These are phyloP conservation scores for Leccinum subtestaceum DNA, from an alignment of 768 basidiomycete species.

Conservation along the genomic window DNA sequence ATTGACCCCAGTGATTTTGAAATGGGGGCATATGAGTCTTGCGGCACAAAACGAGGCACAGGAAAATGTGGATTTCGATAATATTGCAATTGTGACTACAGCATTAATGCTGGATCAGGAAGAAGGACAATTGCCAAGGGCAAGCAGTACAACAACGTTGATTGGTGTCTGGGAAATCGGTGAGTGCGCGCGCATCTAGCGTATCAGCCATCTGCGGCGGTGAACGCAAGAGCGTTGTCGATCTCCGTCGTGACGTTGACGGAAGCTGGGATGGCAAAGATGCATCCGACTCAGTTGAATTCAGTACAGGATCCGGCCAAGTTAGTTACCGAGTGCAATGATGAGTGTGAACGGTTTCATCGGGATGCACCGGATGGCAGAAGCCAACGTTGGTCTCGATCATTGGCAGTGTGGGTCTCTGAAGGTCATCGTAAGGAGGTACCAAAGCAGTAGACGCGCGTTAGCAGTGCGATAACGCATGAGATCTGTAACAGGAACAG, in stretches of 20 bases:
- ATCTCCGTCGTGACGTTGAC: constrained; percentile 10
- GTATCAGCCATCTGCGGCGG: not conserved
- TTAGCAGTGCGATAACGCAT: constrained; percentile 1
- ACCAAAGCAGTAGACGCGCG: constrained; percentile 1
- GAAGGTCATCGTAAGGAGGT: not conserved
- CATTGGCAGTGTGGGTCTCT: constrained; percentile 14
- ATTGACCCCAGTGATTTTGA: constrained; percentile 9
- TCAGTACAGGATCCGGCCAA: not conserved
- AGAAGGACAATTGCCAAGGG: not conserved
- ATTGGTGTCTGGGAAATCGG: not conserved
- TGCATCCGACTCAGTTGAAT: not conserved
- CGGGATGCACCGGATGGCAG: constrained; percentile 11
- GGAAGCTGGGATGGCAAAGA: constrained; percentile 4
- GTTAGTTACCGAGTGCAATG: constrained; percentile 12
- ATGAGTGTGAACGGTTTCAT: constrained; percentile 12
- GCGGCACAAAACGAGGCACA: constrained; percentile 8
- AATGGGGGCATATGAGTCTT: constrained; percentile 6
- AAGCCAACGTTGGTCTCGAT: constrained; percentile 13
- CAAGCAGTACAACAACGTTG: not conserved
- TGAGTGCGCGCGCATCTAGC: not conserved
- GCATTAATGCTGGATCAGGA: constrained; percentile 17
- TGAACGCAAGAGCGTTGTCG: not conserved
- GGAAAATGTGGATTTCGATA: constrained; percentile 11
- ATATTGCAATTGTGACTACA: constrained; percentile 7
- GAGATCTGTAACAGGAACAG: constrained; percentile 12